Conservation (phyloP, 2,329 filamentous ascomycete species). For the Didymella sp. region DNA sequence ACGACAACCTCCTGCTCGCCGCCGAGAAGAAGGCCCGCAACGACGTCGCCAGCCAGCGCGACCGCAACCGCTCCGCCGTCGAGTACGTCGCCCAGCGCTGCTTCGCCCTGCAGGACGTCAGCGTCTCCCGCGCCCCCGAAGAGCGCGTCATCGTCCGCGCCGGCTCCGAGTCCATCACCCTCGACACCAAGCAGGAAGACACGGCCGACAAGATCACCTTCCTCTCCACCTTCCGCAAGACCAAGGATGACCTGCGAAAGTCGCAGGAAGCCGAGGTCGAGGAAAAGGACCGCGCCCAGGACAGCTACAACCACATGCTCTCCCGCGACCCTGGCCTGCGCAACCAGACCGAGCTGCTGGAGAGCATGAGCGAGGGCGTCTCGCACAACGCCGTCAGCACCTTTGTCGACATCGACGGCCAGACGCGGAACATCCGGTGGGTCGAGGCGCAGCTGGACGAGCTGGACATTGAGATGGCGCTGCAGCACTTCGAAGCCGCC, state of each 20-base stretch:
- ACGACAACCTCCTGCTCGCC: conserved; percentile 91
- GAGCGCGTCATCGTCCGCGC: conserved; percentile 82
- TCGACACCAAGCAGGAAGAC: conserved; percentile 84
- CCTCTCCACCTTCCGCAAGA: conserved; percentile 88
- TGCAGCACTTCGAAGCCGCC: conserved; percentile 86
- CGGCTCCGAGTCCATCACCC: conserved; percentile 91
- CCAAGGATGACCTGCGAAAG: conserved; percentile 89
- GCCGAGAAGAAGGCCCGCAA: conserved; percentile 91
- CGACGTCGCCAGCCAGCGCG: conserved; percentile 64
- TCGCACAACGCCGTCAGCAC: conserved; percentile 76
- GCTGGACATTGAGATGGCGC: conserved; percentile 91
- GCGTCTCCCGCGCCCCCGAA: conserved; percentile 79
- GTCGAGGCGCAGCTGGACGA: conserved; percentile 95
- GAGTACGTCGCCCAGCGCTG: conserved; percentile 94
- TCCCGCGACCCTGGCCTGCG: conserved; percentile 77
- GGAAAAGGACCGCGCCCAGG: conserved; percentile 80
- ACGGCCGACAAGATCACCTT: conserved; percentile 79
- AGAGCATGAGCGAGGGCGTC: conserved; percentile 70
- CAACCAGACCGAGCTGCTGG: conserved; percentile 80
- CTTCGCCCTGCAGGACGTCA: conserved; percentile 91
- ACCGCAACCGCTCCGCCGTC: conserved; percentile 49
- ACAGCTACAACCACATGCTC: conserved; percentile 86
- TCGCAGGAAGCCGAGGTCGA: conserved; percentile 85
- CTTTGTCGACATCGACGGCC: conserved; percentile 94
- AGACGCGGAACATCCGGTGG: conserved; percentile 94